These are phyloP conservation scores for Yamadazyma laniorum DNA, from an alignment of 805 yeast genomes.

Conservation along the genomic window DNA sequence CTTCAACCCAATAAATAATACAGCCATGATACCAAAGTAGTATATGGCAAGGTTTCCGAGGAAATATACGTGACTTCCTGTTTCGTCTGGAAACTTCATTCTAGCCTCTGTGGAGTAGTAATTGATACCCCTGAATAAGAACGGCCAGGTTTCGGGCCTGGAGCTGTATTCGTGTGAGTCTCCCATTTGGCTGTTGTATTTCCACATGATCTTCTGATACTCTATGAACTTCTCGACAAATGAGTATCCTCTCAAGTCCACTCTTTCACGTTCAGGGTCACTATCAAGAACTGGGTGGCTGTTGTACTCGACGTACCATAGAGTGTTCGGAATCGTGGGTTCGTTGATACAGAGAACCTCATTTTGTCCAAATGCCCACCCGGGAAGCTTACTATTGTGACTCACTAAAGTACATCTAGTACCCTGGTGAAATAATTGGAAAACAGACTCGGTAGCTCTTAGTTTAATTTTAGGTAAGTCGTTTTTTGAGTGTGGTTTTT, in stretches of 20 bases:
- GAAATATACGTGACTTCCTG: constrained; percentile 44
- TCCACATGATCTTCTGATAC: constrained; percentile 56
- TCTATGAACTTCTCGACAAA: constrained; percentile 54
- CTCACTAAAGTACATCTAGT: constrained; percentile 70
- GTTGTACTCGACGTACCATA: constrained; percentile 74
- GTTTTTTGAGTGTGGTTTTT: constrained; percentile 30
- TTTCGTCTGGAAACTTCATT: constrained; percentile 18
- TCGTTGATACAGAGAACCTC: constrained; percentile 84
- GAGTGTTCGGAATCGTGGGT: constrained; percentile 64
- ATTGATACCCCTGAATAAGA: constrained; percentile 55
- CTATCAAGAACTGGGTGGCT: constrained; percentile 47
- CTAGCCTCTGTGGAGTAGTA: constrained; percentile 46
- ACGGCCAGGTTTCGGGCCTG: constrained; percentile 65
- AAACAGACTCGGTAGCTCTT: constrained; percentile 62
- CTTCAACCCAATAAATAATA: constrained; percentile 25
- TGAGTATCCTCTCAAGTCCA: constrained; percentile 23
- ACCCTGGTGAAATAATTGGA: constrained; percentile 65
- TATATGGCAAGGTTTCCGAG: constrained; percentile 65
- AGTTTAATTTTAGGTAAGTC: constrained; percentile 35
- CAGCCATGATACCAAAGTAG: constrained; percentile 40
- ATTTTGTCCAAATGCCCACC: constrained; percentile 80
- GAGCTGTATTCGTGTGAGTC: constrained; percentile 51
- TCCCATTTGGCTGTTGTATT: constrained; percentile 45
- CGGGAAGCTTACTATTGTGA: constrained; percentile 74
- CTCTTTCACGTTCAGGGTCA: constrained; percentile 19